Evolutionary conservation across 179 eudicot genomes (phyloP).

Genomic region (Beta macrorhiza): DNA sequence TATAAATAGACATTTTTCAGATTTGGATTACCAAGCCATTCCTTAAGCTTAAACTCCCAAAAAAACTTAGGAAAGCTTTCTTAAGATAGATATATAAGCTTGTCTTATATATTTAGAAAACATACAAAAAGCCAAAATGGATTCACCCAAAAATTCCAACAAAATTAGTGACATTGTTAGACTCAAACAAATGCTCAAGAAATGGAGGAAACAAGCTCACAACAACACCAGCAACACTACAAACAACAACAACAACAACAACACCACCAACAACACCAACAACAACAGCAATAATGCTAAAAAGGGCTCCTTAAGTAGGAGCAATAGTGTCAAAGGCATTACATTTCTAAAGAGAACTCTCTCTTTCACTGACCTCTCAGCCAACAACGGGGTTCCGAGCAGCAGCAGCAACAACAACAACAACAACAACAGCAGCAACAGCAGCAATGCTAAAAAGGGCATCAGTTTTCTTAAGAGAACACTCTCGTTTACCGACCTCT

Average conservation of each 20-base stretch:
- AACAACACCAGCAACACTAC: neutral
- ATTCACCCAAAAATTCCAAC: conserved; percentile 39
- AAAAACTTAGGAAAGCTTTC: neutral
- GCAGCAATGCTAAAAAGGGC: conserved; percentile 30
- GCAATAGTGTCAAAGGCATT: conserved; percentile 38
- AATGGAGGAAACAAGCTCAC: conserved; percentile 52
- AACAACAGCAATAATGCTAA: conserved; percentile 8
- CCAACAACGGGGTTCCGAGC: conserved; percentile 17
- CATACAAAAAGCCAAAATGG: conserved; percentile 15
- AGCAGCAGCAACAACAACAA: conserved; percentile 7
- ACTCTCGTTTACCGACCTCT: conserved; percentile 49
- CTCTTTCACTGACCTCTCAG: conserved; percentile 43
- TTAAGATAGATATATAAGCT: neutral
- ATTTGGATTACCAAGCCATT: conserved; percentile 6
- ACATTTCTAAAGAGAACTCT: conserved; percentile 58
- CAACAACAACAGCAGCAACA: conserved; percentile 5
- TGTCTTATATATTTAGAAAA: neutral
- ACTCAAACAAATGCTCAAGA: conserved; percentile 59
- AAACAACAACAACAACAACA: neutral
- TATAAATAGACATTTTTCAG: conserved; percentile 21
- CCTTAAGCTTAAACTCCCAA: conserved; percentile 3
- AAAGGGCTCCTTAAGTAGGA: conserved; percentile 27
- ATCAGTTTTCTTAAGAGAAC: conserved; percentile 54
- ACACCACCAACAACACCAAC: conserved; percentile 11
- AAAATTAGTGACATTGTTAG: conserved; percentile 63